Percentiles rank a stretch among this genome's conserved stretches.
These are phyloP conservation scores for Debaryomycetaceae sp. DNA, from an alignment of 1,139 yeast genomes.

Conservation along the genomic window DNA sequence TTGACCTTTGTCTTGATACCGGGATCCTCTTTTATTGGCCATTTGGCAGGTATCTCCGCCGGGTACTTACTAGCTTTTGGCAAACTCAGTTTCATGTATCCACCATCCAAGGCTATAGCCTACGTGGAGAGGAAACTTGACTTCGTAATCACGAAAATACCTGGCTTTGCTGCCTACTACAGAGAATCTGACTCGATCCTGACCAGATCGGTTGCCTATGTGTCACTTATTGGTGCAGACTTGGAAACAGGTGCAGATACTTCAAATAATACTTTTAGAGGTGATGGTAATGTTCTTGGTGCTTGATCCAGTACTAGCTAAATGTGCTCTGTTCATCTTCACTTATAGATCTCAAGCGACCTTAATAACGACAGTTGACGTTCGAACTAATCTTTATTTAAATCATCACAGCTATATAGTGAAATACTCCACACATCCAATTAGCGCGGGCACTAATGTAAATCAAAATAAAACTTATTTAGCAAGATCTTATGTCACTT, in stretches of 20 bases:
- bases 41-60: conserved; percentile 42
- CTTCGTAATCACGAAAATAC: conserved; percentile 49
- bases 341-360: no score
- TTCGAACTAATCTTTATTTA: not conserved
- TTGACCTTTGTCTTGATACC: conserved; percentile 47
- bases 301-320: no score
- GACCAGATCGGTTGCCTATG: conserved; percentile 38
- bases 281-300: conserved; percentile 36
- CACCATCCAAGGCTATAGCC: conserved; percentile 64
- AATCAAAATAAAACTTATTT: not conserved
- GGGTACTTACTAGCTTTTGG: conserved; percentile 56
- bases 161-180: conserved; percentile 50
- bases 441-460: not conserved
- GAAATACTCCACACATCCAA: not conserved
- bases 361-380: not conserved
- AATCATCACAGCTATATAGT: not conserved
- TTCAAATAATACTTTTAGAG: conserved; percentile 16
- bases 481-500: not conserved
- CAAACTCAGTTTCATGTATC: conserved; percentile 51
- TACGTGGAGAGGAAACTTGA: conserved; percentile 61
- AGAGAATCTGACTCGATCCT: conserved; percentile 55
- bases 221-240: not conserved
- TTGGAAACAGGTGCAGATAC: not conserved
- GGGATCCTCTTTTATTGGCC: conserved; percentile 71
- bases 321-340: no score